Conservation (phyloP, 2,329 filamentous ascomycete species). For the Claviceps paspali region DNA sequence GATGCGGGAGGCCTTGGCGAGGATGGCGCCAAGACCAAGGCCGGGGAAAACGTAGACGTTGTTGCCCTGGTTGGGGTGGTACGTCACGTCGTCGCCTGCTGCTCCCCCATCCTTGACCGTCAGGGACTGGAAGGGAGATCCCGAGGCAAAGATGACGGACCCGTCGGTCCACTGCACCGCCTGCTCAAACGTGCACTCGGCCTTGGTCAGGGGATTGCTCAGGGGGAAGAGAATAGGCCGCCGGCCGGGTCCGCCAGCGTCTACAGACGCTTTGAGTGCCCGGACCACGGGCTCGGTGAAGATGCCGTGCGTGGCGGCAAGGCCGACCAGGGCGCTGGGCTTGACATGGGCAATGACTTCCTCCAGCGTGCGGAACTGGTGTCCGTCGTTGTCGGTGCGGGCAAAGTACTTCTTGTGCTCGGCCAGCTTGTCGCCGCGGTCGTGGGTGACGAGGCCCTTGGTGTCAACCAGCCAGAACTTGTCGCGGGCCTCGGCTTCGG, state of each 20-base stretch:
- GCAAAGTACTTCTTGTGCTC: slow-evolving; percentile 73
- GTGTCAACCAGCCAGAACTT: slow-evolving; percentile 98
- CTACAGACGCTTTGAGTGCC: slow-evolving; percentile 48
- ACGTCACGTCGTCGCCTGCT: slow-evolving; percentile 41
- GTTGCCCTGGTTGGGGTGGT: slow-evolving; percentile 74
- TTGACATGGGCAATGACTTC: slow-evolving; percentile 91
- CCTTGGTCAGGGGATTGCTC: slow-evolving; percentile 90
- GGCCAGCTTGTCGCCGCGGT: slow-evolving; percentile 85
- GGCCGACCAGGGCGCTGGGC: slow-evolving; percentile 84
- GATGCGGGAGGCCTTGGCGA: slow-evolving; percentile 71
- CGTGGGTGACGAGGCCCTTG: slow-evolving; percentile 82
- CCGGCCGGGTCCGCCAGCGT: slow-evolving; percentile 51
- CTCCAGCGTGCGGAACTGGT: slow-evolving; percentile 64
- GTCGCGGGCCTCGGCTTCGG: slow-evolving; percentile 69
- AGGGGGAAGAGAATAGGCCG: slow-evolving; percentile 89
- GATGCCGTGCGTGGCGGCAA: slow-evolving; percentile 86
- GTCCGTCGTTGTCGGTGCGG: slow-evolving; percentile 46
- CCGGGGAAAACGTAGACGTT: slow-evolving; percentile 92
- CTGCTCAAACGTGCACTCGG: slow-evolving; percentile 93
- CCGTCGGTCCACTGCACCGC: slow-evolving; percentile 85
- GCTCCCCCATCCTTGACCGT: slow-evolving; percentile 44
- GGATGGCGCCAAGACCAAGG: slow-evolving; percentile 82
- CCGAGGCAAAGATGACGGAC: slow-evolving; percentile 83
- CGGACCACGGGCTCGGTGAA: slow-evolving; percentile 81
- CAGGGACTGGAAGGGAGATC: slow-evolving; percentile 73